A percentile compares a stretch with the other conserved stretches of the same genome.
phyloP scores from a whole-genome alignment of 371 early-diverging fungal species.

The Zancudomyces culisetae region DNA sequence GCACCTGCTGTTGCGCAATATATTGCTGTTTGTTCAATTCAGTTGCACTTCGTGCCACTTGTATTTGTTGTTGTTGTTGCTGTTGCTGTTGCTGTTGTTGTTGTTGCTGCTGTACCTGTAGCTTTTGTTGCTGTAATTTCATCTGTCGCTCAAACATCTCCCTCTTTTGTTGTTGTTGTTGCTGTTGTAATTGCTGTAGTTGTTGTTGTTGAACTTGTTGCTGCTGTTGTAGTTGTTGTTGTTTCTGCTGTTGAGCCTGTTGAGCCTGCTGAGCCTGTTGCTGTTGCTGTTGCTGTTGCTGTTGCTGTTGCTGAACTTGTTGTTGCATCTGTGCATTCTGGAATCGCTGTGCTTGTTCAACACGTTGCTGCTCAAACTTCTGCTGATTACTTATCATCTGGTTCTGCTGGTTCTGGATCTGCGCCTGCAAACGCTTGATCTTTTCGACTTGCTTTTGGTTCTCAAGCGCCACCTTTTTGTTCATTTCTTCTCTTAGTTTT shows the following conservation, averaged over 20 bases:
- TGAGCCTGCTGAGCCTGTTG: not conserved
- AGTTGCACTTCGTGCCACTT: not conserved
- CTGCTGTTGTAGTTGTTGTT: constrained; percentile 4
- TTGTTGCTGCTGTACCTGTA: constrained; percentile 5
- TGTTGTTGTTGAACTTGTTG: constrained; percentile 7
- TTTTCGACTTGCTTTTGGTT: constrained; percentile 1
- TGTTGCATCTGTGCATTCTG: constrained; percentile 8
- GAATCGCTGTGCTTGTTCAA: not conserved
- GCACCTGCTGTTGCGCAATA: no score
- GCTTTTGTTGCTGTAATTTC: constrained; percentile 4
- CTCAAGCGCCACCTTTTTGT: constrained; percentile 14
- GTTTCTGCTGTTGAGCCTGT: not conserved
- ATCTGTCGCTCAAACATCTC: constrained; percentile 3
- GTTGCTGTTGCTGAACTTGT: constrained; percentile 8
- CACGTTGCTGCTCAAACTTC: no score
- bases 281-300: constrained; percentile 2
- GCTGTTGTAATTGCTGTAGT: constrained; percentile 13
- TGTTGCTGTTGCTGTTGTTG: constrained; percentile 3
- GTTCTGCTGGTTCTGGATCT: no score
- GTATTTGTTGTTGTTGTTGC: not conserved
- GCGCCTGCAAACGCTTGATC: no score
- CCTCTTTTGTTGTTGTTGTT: constrained; percentile 13
- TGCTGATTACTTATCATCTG: no score
- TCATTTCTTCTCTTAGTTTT: not conserved
- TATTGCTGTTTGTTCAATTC: not conserved